A percentile compares a stretch with the other conserved stretches of the same genome.
These are phyloP conservation scores for Sporothrix humicola DNA, from an alignment of 2,329 filamentous ascomycete species.

Conservation along the genomic window DNA sequence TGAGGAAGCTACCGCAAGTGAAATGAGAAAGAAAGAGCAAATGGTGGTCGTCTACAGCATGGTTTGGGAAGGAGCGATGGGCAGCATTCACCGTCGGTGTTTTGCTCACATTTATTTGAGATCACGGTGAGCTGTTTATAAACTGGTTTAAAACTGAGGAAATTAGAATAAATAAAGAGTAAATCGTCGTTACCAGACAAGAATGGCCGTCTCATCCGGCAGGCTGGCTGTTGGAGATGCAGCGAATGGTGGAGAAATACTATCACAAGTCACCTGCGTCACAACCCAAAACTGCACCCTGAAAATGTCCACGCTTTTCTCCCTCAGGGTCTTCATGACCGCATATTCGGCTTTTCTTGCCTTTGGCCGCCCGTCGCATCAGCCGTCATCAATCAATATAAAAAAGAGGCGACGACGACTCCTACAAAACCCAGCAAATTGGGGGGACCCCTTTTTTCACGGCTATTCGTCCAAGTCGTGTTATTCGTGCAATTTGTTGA, in stretches of 20 bases:
- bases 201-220: neutral
- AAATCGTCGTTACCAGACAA: neutral
- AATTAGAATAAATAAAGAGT: neutral
- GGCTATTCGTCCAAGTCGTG: neutral
- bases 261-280: neutral
- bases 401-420: neutral
- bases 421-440: neutral
- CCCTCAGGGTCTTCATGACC: neutral
- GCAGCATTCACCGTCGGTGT: no score
- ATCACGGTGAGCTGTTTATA: no score
- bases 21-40: neutral
- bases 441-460: conserved; percentile 5
- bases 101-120: no score
- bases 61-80: neutral
- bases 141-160: neutral
- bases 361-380: neutral
- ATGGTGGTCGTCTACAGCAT: no score
- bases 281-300: neutral
- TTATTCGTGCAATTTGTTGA: conserved; percentile 1
- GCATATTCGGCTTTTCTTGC: conserved; percentile 27
- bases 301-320: neutral
- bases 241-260: neutral
- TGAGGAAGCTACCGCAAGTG: neutral
- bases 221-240: neutral
- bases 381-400: neutral